Conservation (phyloP, 148 eudicot genomes). For the Rhododendron henanense region DNA sequence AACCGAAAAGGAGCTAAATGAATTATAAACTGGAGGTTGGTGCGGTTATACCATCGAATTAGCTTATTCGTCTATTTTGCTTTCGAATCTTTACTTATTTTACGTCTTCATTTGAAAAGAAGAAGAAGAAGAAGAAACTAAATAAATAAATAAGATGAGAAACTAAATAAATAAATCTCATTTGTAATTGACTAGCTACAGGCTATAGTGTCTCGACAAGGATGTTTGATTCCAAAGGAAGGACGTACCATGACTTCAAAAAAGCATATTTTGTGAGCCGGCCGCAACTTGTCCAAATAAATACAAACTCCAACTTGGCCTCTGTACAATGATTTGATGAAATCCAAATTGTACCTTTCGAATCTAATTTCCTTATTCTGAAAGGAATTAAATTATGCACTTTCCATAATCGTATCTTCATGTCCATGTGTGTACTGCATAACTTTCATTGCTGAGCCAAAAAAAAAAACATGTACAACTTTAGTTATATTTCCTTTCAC, state of each 20-base stretch:
- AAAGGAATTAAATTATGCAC: background rate
- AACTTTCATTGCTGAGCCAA: background rate
- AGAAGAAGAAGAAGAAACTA: no score
- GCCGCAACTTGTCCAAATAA: background rate
- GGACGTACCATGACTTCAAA: background rate
- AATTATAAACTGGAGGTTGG: background rate
- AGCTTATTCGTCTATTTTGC: background rate
- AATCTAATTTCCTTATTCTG: background rate
- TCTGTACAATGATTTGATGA: background rate
- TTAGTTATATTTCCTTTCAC: background rate
- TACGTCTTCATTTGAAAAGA: background rate
- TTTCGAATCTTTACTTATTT: background rate
- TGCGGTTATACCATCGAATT: background rate
- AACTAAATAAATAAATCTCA: background rate
- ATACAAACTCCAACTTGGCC: background rate
- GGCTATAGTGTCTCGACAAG: background rate
- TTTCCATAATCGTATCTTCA: background rate
- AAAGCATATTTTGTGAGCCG: background rate
- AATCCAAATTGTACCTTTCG: constrained; percentile 1
- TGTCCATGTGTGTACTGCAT: background rate
- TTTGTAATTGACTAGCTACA: background rate
- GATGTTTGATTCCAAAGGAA: background rate
- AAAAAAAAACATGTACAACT: background rate
- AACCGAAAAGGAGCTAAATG: background rate
- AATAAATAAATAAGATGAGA: no score